Evolutionary conservation across 106 monocot genomes (phyloP), one percentile per base, ranked within the genome.

Genomic region (Narthecium ossifragum): DNA sequence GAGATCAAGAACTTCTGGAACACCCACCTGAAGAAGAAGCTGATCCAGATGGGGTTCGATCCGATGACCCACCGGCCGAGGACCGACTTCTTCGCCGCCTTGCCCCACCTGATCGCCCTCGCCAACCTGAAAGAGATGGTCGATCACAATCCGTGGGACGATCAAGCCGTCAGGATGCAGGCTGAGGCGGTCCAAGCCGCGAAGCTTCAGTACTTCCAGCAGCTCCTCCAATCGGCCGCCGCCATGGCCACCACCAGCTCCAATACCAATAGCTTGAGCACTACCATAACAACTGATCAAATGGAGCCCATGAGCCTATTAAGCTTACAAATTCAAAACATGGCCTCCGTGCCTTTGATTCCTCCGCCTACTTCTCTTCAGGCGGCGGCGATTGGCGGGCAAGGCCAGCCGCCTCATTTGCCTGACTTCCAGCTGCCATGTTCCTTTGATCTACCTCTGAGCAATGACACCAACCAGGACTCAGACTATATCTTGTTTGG

Each of bases 1-100:
- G 92, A 92, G 75, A 92, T 92, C 46, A 92, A 92, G 72, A 92
- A 92, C 70, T 87, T 80, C 70, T 92, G 92, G 92, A 87, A 92
- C 83, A 92, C 92, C 17, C 86, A 92, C 53, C 75, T 92, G 11
- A 92, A 84, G 77, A 92, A 92, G 80, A 83, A 84, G 55, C 79
- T 92, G 13, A 86, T 92, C 45, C 86, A 92, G 41, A 92, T 86
- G 92, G 92, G 92, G 0, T 72, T 87, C 61, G 92, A 92, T 32
- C 92, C 92, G 13, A 83, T 92, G 86, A 92, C 92, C 6, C 92
- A 92, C 40, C 76, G 80, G 1, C 92, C 92, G 0, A 57, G 92
- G 47, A 86, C 92, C 17, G 87, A 88, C 47, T 76, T 92, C 53
- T 84, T 83, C 40, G 60, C 86, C n/a, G 71, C 75, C 23, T 75